Percentiles rank a stretch among this genome's conserved stretches.
These are phyloP conservation scores for Suillus tomentosus DNA, from an alignment of 768 basidiomycete species.

Conservation along the genomic window DNA sequence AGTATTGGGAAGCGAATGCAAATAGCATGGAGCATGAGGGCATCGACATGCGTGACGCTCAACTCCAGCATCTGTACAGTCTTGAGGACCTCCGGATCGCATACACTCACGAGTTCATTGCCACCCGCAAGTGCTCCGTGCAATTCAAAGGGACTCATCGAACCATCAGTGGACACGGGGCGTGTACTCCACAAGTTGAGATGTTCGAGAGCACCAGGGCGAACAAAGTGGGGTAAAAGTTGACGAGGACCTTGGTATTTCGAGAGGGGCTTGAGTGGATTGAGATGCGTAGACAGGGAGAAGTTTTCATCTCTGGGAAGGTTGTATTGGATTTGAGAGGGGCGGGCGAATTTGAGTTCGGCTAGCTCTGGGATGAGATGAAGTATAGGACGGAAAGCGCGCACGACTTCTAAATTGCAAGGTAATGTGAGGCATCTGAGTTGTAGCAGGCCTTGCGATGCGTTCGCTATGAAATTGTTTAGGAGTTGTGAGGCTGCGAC, in stretches of 20 bases:
- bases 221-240: constrained; percentile 10
- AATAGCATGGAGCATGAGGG: constrained; percentile 5
- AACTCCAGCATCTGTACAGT: constrained; percentile 7
- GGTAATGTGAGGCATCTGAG: constrained; percentile 12
- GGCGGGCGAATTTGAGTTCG: constrained; percentile 10
- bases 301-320: background rate
- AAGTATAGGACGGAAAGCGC: constrained; percentile 4
- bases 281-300: background rate
- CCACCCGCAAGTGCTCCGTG: constrained; percentile 4
- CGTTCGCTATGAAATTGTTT: background rate
- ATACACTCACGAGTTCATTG: background rate
- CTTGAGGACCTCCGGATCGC: constrained; percentile 3
- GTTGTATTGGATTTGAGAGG: background rate
- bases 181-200: constrained; percentile 7
- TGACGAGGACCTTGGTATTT: constrained; percentile 14
- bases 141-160: constrained; percentile 1
- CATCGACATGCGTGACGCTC: constrained; percentile 7
- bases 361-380: constrained; percentile 8
- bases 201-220: constrained; percentile 5
- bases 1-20: constrained; percentile 9
- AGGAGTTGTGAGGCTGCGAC: constrained; percentile 2
- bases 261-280: background rate
- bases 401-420: constrained; percentile 5
- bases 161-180: background rate
- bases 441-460: background rate